Evolutionary conservation across 78 protist genomes (phyloP).

Genomic region (Cyanophora paradoxa): DNA sequence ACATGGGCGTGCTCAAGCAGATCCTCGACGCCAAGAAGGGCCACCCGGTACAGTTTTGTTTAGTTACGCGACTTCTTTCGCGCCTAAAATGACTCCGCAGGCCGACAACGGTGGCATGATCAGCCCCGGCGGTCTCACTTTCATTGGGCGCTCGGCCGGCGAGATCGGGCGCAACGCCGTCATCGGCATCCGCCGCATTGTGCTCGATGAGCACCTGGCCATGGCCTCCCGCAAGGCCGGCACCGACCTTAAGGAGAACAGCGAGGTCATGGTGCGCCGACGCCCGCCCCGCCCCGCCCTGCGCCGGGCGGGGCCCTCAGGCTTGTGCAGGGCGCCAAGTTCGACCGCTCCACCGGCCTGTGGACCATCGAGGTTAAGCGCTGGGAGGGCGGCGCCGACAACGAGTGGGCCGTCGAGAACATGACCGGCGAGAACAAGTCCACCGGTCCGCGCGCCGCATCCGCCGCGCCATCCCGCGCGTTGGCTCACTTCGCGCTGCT

Average conservation of each 20-base stretch:
- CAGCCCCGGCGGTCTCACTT: conserved; percentile 44
- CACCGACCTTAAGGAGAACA: conserved; percentile 45
- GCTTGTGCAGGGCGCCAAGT: conserved; percentile 22
- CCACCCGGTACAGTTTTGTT: no score
- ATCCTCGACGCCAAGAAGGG: conserved; percentile 46
- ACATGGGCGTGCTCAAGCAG: conserved; percentile 58
- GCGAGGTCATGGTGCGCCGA: conserved; percentile 46
- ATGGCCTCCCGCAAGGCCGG: conserved; percentile 53
- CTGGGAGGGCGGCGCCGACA: no score
- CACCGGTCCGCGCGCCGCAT: no score
- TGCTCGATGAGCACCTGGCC: conserved; percentile 52
- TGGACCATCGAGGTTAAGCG: conserved; percentile 45
- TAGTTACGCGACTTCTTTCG: no score
- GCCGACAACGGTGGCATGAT: conserved; percentile 59
- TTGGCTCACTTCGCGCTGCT: no score
- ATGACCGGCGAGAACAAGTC: no score
- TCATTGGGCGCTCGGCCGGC: conserved; percentile 57
- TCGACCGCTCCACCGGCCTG: conserved; percentile 43
- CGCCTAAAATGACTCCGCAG: no score
- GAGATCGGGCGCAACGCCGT: conserved; percentile 48
- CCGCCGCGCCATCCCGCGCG: no score
- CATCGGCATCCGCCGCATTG: conserved; percentile 47
- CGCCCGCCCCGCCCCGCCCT: no score
- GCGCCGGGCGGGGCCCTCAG: no score
- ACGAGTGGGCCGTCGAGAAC: no score